These are phyloP conservation scores for Exophiala alcalophila DNA, from an alignment of 2,329 filamentous ascomycete genomes.

Conservation along the genomic window DNA sequence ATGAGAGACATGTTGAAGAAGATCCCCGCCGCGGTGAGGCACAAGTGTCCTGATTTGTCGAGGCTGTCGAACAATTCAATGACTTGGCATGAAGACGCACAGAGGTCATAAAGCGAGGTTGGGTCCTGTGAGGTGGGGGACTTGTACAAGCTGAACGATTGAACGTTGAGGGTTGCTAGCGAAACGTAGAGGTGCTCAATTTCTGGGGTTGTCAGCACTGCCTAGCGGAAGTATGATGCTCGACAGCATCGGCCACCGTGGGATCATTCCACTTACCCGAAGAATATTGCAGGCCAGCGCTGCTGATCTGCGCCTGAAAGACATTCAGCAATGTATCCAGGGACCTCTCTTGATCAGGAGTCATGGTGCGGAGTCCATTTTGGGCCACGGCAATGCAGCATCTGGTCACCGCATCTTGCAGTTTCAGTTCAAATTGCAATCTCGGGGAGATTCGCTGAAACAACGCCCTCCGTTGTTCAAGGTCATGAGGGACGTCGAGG, in stretches of 20 bases:
- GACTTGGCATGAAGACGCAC: constrained; percentile 18
- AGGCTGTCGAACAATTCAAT: constrained; percentile 23
- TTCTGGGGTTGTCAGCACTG: too few relatives aligned
- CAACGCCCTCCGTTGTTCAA: constrained; percentile 35
- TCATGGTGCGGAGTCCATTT: constrained; percentile 41
- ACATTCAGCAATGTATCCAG: constrained; percentile 39
- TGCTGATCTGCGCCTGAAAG: constrained; percentile 39
- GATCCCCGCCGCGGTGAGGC: constrained; percentile 15
- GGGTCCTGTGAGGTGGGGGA: constrained; percentile 20
- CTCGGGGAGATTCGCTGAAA: constrained; percentile 37
- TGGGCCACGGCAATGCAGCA: constrained; percentile 39
- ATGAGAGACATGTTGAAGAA: constrained; percentile 35
- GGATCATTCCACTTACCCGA: constrained; percentile 33
- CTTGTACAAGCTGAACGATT: constrained; percentile 23
- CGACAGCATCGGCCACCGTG: too few relatives aligned
- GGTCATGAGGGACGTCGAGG: constrained; percentile 38
- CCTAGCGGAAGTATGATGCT: too few relatives aligned
- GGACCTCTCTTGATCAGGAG: constrained; percentile 38
- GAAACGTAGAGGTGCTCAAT: constrained; percentile 14
- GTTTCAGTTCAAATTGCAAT: constrained; percentile 39
- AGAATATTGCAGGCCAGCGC: constrained; percentile 36
- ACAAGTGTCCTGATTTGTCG: constrained; percentile 17
- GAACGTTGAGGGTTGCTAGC: constrained; percentile 15
- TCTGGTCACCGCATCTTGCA: constrained; percentile 38
- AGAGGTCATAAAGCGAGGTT: constrained; percentile 22